These are phyloP conservation scores for Umbelopsis ramanniana DNA, from an alignment of 192 early-diverging fungal species.

Conservation along the genomic window DNA sequence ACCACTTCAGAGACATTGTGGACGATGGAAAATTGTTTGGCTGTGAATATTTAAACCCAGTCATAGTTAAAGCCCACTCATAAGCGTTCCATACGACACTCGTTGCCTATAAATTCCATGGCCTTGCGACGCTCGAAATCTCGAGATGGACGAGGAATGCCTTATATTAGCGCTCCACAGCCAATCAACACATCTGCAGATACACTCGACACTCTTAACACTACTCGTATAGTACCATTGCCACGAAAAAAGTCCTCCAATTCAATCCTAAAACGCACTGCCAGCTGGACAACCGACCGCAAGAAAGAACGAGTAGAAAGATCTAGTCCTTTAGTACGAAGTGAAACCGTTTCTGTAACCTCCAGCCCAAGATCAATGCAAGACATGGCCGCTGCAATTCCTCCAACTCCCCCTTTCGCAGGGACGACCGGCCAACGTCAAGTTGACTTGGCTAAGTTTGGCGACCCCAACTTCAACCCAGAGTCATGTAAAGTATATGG, in stretches of 20 bases:
- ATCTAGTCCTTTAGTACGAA: conserved; percentile 2
- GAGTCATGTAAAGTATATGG: conserved; percentile 49
- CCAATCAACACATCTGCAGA: not conserved
- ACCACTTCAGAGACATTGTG: not conserved
- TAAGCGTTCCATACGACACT: not conserved
- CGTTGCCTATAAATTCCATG: not conserved
- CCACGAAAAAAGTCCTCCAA: conserved; percentile 22
- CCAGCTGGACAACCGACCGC: conserved; percentile 23
- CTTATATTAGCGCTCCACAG: conserved; percentile 20
- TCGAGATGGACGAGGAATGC: conserved; percentile 15
- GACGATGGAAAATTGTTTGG: not conserved
- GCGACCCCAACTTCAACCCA: conserved; percentile 53
- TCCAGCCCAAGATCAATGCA: not conserved
- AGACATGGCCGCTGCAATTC: not conserved
- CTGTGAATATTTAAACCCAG: not conserved
- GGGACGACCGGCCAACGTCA: conserved; percentile 3
- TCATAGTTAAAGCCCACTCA: not conserved
- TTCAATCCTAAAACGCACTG: conserved; percentile 15
- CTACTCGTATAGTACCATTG: not conserved
- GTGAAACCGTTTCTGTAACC: not conserved
- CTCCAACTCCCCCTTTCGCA: conserved; percentile 18
- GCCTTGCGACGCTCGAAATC: conserved; percentile 22
- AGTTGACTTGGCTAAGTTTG: conserved; percentile 57
- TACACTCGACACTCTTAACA: not conserved
- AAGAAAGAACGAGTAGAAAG: conserved; percentile 3